phyloP scores from a whole-genome alignment of 495 filamentous ascomycete species.

The Penicillium turbatum region DNA sequence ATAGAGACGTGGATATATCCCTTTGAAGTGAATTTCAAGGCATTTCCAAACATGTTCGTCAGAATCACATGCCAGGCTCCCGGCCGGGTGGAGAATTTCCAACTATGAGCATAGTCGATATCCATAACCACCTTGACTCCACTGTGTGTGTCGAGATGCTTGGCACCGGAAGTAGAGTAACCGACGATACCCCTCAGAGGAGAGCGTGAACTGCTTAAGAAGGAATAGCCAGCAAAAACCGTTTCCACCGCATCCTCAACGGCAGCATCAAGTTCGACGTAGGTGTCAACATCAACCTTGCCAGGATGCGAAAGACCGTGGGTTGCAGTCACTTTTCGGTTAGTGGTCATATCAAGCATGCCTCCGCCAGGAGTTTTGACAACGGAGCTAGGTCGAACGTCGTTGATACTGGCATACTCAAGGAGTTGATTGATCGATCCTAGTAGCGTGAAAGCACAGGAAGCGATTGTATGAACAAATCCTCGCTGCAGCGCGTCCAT shows the following conservation, averaged over 20 bases:
- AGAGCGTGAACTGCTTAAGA: conserved; percentile 5
- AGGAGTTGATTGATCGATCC: conserved; percentile 63
- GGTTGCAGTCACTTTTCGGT: background rate
- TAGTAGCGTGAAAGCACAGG: conserved; percentile 58
- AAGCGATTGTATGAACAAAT: conserved; percentile 57
- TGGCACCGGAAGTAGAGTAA: background rate
- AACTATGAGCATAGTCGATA: conserved; percentile 27
- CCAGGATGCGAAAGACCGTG: background rate
- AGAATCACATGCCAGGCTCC: conserved; percentile 25
- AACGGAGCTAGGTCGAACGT: conserved; percentile 10
- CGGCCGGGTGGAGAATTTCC: conserved; percentile 12
- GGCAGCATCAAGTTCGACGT: conserved; percentile 36
- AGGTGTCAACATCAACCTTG: conserved; percentile 3
- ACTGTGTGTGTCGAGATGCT: background rate
- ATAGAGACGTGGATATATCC: conserved; percentile 23
- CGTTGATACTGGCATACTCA: conserved; percentile 41
- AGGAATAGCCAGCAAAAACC: conserved; percentile 44
- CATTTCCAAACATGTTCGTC: conserved; percentile 36
- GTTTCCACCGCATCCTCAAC: conserved; percentile 54
- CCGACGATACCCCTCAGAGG: background rate
- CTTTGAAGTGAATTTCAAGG: conserved; percentile 31
- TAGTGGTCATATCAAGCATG: too few species aligned
- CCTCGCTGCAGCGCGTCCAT: conserved; percentile 47
- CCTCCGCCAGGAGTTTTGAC: background rate
- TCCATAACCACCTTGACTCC: conserved; percentile 49